Conservation (phyloP, 2,329 filamentous ascomycete species). For the Pseudonectria foliicola region DNA sequence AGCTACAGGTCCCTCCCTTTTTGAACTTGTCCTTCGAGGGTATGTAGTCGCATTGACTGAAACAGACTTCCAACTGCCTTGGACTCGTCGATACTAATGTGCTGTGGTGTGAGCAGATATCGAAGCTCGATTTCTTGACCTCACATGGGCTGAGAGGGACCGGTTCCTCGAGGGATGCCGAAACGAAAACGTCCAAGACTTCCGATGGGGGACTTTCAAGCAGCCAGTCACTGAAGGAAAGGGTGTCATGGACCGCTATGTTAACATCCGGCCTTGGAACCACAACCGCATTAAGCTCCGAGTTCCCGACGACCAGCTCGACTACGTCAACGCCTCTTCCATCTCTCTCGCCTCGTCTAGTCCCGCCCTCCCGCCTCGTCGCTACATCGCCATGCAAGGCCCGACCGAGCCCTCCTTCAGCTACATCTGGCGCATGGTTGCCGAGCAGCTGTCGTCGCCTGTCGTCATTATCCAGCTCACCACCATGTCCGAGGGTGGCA, state of each 20-base stretch:
- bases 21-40: constrained; percentile 30
- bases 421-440: constrained; percentile 95
- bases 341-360: constrained; percentile 48
- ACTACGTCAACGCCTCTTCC: constrained; percentile 79
- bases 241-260: constrained; percentile 66
- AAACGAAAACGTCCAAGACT: constrained; percentile 27
- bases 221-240: constrained; percentile 24
- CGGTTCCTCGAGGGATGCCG: constrained; percentile 35
- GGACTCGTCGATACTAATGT: constrained; percentile 1
- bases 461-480: constrained; percentile 94
- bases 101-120: constrained; percentile 32
- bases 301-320: constrained; percentile 64
- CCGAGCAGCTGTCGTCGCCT: constrained; percentile 63
- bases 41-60: constrained; percentile 14
- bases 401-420: constrained; percentile 69
- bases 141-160: constrained; percentile 46
- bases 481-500: constrained; percentile 68
- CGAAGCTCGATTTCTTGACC: constrained; percentile 43
- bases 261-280: constrained; percentile 84
- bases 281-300: constrained; percentile 76
- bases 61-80: neutral
- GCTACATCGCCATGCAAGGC: constrained; percentile 91
- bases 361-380: constrained; percentile 32
- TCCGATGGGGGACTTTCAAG: constrained; percentile 30
- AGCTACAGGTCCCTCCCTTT: constrained; percentile 31